phyloP scores from a whole-genome alignment of 495 filamentous ascomycete genomes.

The Geopyxis carbonaria region DNA sequence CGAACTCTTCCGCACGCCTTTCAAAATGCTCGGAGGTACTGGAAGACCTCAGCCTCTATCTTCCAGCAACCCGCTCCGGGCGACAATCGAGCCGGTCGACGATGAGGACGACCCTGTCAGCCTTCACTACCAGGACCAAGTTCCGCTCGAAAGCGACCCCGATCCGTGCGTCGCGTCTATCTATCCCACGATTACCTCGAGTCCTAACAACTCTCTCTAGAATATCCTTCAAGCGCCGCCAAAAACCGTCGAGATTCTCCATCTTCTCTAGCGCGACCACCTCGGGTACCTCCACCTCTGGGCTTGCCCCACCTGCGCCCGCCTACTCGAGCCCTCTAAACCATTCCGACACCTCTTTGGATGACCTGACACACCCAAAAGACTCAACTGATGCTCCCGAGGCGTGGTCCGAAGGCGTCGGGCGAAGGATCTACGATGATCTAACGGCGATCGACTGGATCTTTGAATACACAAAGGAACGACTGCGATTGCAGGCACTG shows the following conservation, averaged over 20 bases:
- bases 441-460: conserved; percentile 99
- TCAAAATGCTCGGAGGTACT: no score
- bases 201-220: conserved; percentile 7
- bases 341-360: conserved; percentile 5
- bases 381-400: conserved; percentile 4
- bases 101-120: no score
- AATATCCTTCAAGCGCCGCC: conserved; percentile 20
- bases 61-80: no score
- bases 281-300: no score
- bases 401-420: conserved; percentile 90
- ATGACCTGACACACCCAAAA: conserved; percentile 2
- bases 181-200: no score
- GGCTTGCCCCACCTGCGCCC: conserved; percentile 12
- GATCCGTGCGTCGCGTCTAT: no score
- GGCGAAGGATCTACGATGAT: conserved; percentile 86
- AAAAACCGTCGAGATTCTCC: conserved; percentile 16
- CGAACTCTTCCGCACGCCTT: no score
- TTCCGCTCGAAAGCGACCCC: no score
- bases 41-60: no score
- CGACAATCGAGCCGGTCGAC: no score
- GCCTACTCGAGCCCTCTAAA: conserved; percentile 11
- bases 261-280: conserved; percentile 11
- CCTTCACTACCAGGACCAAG: no score
- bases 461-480: conserved; percentile 94
- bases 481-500: conserved; percentile 64